These are phyloP conservation scores for Piper longum DNA, from an alignment of 164 flowering plant species.

Conservation along the genomic window DNA sequence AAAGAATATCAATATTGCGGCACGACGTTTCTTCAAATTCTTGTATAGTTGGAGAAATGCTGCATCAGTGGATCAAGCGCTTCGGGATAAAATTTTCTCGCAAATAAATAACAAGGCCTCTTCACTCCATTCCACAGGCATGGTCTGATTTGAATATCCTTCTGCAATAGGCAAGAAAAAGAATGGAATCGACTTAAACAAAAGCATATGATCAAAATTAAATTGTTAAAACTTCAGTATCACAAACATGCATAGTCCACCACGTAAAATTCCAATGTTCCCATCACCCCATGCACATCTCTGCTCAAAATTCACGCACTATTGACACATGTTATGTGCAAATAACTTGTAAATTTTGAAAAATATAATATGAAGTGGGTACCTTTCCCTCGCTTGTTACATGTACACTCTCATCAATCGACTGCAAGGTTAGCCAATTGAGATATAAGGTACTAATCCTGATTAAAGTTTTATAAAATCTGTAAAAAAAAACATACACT, in stretches of 20 bases:
- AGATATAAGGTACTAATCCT: not conserved
- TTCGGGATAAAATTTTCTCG: slow-evolving; percentile 63
- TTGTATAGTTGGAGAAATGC: slow-evolving; percentile 49
- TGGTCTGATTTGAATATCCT: slow-evolving; percentile 22
- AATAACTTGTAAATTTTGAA: too few relatives aligned
- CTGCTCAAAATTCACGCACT: too few relatives aligned
- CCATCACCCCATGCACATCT: too few relatives aligned
- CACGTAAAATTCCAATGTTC: too few relatives aligned
- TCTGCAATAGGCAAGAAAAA: slow-evolving; percentile 19
- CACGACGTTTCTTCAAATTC: slow-evolving; percentile 17
- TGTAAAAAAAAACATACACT: slow-evolving; percentile 30
- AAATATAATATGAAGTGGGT: not conserved
- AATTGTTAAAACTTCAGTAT: not conserved
- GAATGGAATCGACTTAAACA: not conserved
- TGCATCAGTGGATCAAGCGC: slow-evolving; percentile 39
- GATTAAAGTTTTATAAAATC: too few relatives aligned
- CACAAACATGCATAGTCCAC: not conserved
- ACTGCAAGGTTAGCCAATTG: slow-evolving; percentile 33
- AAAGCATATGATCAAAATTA: not conserved
- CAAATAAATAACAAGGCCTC: slow-evolving; percentile 71
- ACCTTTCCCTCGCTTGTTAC: slow-evolving; percentile 78
- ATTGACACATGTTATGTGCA: too few relatives aligned
- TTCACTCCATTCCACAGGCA: slow-evolving; percentile 72
- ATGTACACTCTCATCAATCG: slow-evolving; percentile 59
- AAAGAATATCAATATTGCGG: slow-evolving; percentile 24